Percentiles rank a stretch among this genome's conserved stretches.
phyloP scores from a whole-genome alignment of 176 grass and related monocot genomes.

The Canna indica region DNA sequence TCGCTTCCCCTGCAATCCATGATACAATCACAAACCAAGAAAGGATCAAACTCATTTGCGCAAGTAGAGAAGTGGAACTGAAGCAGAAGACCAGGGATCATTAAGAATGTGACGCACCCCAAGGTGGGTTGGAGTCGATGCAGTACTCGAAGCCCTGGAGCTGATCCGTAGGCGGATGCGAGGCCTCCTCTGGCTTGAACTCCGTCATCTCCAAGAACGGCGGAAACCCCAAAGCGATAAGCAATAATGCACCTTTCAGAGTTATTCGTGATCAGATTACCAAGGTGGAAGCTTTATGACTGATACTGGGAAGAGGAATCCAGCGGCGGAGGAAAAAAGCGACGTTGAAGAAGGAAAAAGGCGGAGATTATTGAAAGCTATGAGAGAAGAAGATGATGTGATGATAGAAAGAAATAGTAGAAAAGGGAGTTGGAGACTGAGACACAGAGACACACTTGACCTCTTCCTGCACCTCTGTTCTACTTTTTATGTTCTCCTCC shows the following conservation, averaged over 20 bases:
- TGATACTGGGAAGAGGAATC: background rate
- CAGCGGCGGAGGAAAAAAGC: background rate
- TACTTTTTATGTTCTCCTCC: background rate
- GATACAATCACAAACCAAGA: too few species aligned
- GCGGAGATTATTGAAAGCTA: background rate
- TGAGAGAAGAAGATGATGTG: background rate
- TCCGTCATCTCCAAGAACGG: background rate
- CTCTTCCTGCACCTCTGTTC: background rate
- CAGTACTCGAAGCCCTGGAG: conserved; percentile 15
- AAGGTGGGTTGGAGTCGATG: conserved; percentile 14
- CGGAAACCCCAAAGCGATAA: too few species aligned
- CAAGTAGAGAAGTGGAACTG: background rate
- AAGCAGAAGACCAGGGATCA: conserved; percentile 9
- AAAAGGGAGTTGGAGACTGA: background rate
- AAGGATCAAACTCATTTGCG: background rate
- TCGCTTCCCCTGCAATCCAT: conserved; percentile 49
- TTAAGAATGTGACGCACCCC: conserved; percentile 1
- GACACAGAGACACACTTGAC: background rate
- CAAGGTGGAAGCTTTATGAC: too few species aligned
- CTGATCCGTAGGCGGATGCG: conserved; percentile 7
- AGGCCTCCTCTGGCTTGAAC: conserved; percentile 12
- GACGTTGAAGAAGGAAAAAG: background rate
- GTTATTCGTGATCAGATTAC: too few species aligned
- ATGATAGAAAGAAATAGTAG: background rate
- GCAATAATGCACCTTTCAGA: too few species aligned